These are phyloP conservation scores for Madurella mycetomatis DNA, from an alignment of 2,329 filamentous ascomycete species.

Conservation along the genomic window DNA sequence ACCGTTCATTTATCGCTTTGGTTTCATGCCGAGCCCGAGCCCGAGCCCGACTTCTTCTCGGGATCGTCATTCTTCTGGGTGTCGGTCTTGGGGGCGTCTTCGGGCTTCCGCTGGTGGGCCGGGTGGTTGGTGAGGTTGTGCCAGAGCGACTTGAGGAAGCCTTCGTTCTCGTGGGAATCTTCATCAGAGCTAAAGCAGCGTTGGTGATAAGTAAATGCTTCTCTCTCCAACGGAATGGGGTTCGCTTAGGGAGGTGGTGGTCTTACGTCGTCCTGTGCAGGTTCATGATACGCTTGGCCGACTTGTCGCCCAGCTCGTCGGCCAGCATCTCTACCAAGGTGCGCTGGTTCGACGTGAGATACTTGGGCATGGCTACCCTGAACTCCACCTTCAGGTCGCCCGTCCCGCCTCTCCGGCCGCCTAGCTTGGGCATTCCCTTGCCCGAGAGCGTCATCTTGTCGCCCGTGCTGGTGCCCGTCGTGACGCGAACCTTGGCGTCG, in stretches of 20 bases:
- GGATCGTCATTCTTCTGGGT: conserved; percentile 23
- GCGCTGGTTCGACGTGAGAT: conserved; percentile 82
- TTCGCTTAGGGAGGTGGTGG: background rate
- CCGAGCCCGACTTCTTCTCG: conserved; percentile 28
- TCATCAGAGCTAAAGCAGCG: conserved; percentile 7
- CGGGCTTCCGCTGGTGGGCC: conserved; percentile 42
- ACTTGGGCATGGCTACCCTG: conserved; percentile 93
- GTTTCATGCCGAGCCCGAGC: conserved; percentile 2
- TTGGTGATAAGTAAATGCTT: conserved; percentile 3
- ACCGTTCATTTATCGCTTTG: background rate
- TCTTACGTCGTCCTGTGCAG: conserved; percentile 51
- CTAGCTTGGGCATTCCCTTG: conserved; percentile 89
- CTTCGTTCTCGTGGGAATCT: conserved; percentile 69
- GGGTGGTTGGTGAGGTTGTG: conserved; percentile 81
- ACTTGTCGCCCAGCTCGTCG: conserved; percentile 92
- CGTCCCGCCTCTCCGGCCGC: conserved; percentile 58
- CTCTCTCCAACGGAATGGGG: background rate
- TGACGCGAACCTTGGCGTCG: conserved; percentile 83
- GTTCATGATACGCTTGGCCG: conserved; percentile 89
- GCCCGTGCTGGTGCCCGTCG: conserved; percentile 85
- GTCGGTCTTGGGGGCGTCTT: background rate
- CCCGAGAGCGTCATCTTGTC: conserved; percentile 85
- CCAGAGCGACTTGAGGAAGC: conserved; percentile 91
- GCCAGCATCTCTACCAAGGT: conserved; percentile 93
- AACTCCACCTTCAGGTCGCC: conserved; percentile 94